phyloP scores from a whole-genome alignment of 441 rosid genomes.

The Capsella rubella region DNA sequence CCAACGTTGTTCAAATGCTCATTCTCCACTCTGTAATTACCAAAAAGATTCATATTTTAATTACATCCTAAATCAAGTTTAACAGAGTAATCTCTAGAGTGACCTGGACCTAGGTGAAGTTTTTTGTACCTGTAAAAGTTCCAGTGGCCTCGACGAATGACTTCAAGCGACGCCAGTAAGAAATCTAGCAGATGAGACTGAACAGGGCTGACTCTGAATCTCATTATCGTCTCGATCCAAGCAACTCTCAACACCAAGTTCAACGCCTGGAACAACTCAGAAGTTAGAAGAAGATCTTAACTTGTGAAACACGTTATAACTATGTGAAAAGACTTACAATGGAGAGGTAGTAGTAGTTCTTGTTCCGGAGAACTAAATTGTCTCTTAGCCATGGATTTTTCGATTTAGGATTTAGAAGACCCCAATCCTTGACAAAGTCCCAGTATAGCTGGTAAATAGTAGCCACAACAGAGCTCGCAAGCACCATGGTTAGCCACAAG shows the following conservation, averaged over 20 bases:
- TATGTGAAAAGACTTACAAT: slow-evolving; percentile 60
- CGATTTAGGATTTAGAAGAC: slow-evolving; percentile 77
- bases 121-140: slow-evolving; percentile 82
- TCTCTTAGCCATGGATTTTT: slow-evolving; percentile 88
- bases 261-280: slow-evolving; percentile 56
- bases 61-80: neutral
- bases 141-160: slow-evolving; percentile 97
- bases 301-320: slow-evolving; percentile 18
- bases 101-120: neutral
- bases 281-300: neutral
- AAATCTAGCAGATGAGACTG: slow-evolving; percentile 83
- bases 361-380: slow-evolving; percentile 74
- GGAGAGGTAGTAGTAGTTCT: slow-evolving; percentile 72
- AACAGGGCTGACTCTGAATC: slow-evolving; percentile 53
- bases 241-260: slow-evolving; percentile 82
- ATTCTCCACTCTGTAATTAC: slow-evolving; percentile 78
- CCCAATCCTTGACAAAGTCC: slow-evolving; percentile 99
- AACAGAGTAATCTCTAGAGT: neutral
- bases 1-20: slow-evolving; percentile 95
- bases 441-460: slow-evolving; percentile 90
- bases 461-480: slow-evolving; percentile 72
- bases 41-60: neutral
- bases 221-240: slow-evolving; percentile 84
- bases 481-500: slow-evolving; percentile 68
- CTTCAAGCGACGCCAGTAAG: slow-evolving; percentile 89